Evolutionary conservation across 805 yeast genomes (phyloP).

Genomic region (Candida michaelii): DNA sequence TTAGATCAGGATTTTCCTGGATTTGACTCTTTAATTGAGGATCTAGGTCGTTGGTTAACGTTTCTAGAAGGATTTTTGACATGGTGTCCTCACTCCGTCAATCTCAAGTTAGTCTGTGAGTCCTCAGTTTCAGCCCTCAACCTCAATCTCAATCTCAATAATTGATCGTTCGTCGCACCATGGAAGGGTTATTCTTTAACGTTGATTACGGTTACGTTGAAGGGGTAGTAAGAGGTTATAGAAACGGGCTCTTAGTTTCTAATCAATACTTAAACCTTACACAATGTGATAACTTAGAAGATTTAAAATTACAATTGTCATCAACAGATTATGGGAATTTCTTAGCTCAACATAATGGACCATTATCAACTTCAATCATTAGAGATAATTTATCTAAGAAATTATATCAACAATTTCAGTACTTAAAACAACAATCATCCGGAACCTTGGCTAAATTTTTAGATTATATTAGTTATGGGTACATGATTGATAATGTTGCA

Average conservation of each 20-base stretch:
- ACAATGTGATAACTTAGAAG: slow-evolving; percentile 94
- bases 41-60: slow-evolving; percentile 28
- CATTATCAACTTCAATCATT: slow-evolving; percentile 83
- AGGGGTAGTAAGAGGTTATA: slow-evolving; percentile 92
- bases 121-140: too few species aligned
- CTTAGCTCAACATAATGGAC: slow-evolving; percentile 75
- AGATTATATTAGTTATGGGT: slow-evolving; percentile 92
- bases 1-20: slow-evolving; percentile 17
- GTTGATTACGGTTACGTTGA: slow-evolving; percentile 88
- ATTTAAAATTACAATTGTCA: slow-evolving; percentile 87
- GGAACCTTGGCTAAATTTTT: slow-evolving; percentile 78
- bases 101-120: too few species aligned
- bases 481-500: slow-evolving; percentile 97
- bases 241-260: slow-evolving; percentile 72
- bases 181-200: slow-evolving; percentile 95
- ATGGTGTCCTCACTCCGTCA: slow-evolving; percentile 14
- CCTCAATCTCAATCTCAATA: too few species aligned
- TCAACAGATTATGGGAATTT: slow-evolving; percentile 96
- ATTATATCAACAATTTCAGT: slow-evolving; percentile 80
- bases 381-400: slow-evolving; percentile 76
- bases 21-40: slow-evolving; percentile 21
- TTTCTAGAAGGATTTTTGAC: slow-evolving; percentile 36
- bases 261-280: slow-evolving; percentile 89
- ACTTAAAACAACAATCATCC: slow-evolving; percentile 78
- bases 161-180: slow-evolving; percentile 23